Evolutionary conservation across 441 rosid genomes (phyloP).

Genomic region (Dalechampia spathulata): DNA sequence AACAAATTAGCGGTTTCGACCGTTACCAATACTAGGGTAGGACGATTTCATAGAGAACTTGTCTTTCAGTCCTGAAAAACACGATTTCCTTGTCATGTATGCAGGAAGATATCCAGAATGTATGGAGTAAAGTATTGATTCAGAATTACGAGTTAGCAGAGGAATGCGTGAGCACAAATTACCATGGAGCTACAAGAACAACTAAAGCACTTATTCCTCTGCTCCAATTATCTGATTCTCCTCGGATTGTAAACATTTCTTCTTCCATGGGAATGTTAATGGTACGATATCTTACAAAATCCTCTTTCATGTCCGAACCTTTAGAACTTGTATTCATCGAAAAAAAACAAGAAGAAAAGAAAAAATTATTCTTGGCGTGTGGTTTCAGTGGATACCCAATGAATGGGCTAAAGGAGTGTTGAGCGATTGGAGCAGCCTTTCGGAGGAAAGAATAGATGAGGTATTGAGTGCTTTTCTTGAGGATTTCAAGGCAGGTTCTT

Average conservation of each 20-base stretch:
- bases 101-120: constrained; percentile 9
- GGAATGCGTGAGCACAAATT: constrained; percentile 36
- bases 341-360: too few species aligned
- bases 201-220: constrained; percentile 31
- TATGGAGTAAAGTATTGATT: constrained; percentile 23
- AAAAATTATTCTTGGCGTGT: not conserved
- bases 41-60: too few species aligned
- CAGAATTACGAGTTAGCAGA: constrained; percentile 27
- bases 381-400: constrained; percentile 9
- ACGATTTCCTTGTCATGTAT: not conserved
- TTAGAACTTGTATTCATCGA: too few species aligned
- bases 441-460: constrained; percentile 26
- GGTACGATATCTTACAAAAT: too few species aligned
- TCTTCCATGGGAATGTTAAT: constrained; percentile 21
- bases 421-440: constrained; percentile 15
- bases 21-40: too few species aligned
- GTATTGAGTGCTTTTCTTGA: constrained; percentile 15
- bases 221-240: constrained; percentile 31
- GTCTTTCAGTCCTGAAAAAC: too few species aligned
- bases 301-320: too few species aligned
- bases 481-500: constrained; percentile 22
- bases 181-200: constrained; percentile 33
- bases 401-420: constrained; percentile 19
- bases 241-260: constrained; percentile 39
- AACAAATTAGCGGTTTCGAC: not conserved